Percentiles rank a stretch among this genome's conserved stretches.
Evolutionary conservation across 805 yeast species (phyloP).

Genomic region (Starmerella bombicola): DNA sequence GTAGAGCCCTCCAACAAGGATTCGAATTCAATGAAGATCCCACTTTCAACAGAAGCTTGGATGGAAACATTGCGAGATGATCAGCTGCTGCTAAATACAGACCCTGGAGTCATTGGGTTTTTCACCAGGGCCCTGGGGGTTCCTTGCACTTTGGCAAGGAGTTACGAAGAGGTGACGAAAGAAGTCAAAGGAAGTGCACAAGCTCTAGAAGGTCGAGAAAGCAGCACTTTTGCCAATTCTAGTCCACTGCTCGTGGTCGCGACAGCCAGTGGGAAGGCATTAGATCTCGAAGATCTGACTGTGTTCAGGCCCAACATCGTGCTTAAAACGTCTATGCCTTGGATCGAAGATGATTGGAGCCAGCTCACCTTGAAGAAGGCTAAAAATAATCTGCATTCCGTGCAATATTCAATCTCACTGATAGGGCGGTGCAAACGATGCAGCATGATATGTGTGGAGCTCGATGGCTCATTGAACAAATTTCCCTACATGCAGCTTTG

Average conservation of each 20-base stretch:
- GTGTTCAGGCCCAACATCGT: conserved; percentile 34
- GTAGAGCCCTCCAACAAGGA: not conserved
- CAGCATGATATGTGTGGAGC: conserved; percentile 36
- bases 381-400: too few relatives aligned
- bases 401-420: conserved; percentile 14
- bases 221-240: conserved; percentile 28
- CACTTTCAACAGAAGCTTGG: conserved; percentile 12
- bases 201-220: conserved; percentile 1
- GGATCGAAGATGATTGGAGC: conserved; percentile 33
- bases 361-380: too few relatives aligned
- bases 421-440: conserved; percentile 33
- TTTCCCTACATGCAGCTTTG: conserved; percentile 30
- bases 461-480: conserved; percentile 28
- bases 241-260: conserved; percentile 33
- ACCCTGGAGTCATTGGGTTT: conserved; percentile 24
- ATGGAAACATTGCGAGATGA: not conserved
- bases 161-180: conserved; percentile 2
- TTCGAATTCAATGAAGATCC: conserved; percentile 1
- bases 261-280: conserved; percentile 24
- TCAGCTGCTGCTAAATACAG: conserved; percentile 12
- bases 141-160: conserved; percentile 31
- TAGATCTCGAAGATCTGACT: conserved; percentile 12
- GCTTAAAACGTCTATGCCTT: conserved; percentile 26
- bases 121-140: conserved; percentile 26
- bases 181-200: conserved; percentile 6